Conservation (phyloP, 768 basidiomycete genomes). For the Hericium erinaceus region DNA sequence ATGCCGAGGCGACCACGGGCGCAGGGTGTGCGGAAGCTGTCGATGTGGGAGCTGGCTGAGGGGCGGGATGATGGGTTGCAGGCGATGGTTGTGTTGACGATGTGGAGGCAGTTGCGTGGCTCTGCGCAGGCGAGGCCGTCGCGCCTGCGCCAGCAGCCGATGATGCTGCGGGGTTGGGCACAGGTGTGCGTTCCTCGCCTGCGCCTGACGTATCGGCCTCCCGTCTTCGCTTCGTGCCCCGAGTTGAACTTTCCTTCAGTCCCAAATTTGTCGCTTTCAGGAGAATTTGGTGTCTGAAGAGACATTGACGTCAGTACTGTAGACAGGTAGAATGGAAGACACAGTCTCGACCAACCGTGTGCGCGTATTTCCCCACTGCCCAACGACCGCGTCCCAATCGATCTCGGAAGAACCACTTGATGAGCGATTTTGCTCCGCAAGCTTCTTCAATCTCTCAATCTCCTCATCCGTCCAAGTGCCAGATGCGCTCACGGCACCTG, state of each 20-base stretch:
- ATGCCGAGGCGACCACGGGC: no score
- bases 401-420: constrained; percentile 39
- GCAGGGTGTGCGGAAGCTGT: no score
- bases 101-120: constrained; percentile 9
- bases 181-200: constrained; percentile 3
- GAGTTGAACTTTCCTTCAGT: constrained; percentile 63
- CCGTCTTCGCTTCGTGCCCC: constrained; percentile 53
- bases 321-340: background rate
- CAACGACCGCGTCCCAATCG: constrained; percentile 74
- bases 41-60: background rate
- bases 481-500: constrained; percentile 37
- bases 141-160: constrained; percentile 5
- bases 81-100: constrained; percentile 13
- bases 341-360: constrained; percentile 43
- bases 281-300: constrained; percentile 66
- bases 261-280: constrained; percentile 75
- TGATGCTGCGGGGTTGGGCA: constrained; percentile 4
- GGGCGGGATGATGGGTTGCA: constrained; percentile 5
- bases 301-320: background rate
- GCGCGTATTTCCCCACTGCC: constrained; percentile 64
- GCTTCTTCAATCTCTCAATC: constrained; percentile 52
- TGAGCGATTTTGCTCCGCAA: constrained; percentile 58
- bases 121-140: constrained; percentile 11
- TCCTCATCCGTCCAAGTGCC: constrained; percentile 79
- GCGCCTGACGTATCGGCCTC: constrained; percentile 18